Base-by-base conservation (phyloP, 164 flowering plant species). In the Nymphaea thermarum region DNA sequence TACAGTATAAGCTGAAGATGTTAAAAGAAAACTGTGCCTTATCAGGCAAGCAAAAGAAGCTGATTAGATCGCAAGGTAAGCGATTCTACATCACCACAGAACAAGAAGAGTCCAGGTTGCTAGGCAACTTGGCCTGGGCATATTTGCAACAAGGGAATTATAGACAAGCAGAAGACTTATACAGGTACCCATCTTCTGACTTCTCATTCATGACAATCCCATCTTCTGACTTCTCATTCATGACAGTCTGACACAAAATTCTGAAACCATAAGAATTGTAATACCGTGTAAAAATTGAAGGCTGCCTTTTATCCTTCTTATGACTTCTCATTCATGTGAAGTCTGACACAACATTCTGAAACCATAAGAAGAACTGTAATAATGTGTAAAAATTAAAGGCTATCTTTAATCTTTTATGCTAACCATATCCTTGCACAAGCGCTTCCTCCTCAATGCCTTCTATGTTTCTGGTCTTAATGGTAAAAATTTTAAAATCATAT, bases 101-200 rank as follows among this genome's bases (percentile, higher is more conserved):
- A 62, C 88, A 86, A 70, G 97, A 93, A 80, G 83, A 67, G 71
- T 71, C 96, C 81, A 92, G 96, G 81, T 67, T 93, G 47, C 69
- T 91, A 43, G 97, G 98, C 44, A 93, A 93, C 74, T 76, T 93
- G 78, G 98, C 88, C 8, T 93, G 96, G 97, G 96, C 95, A 65
- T 78, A 85, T 80, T 68, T 93, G 82, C 96, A 86, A 79, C 77
- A 75, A 60, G 72, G 79, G 62, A 76, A 87, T 44, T 88, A 77
- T 69, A 74, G 70, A 64, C 68, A 70, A 61, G 90, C 96, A 11
- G 97, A 86, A 71, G 82, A 80, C 45, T 63, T 75, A 69, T 93
- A 93, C 77, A 81, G 89, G 96, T 83, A 74, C 15, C 14, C 43
- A 15, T 36, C n/a, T 17, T 64, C 41, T 64, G 11, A 41, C 43